These are phyloP conservation scores for Pythium diclinum DNA, from an alignment of 352 stramenopile species.

Conservation along the genomic window DNA sequence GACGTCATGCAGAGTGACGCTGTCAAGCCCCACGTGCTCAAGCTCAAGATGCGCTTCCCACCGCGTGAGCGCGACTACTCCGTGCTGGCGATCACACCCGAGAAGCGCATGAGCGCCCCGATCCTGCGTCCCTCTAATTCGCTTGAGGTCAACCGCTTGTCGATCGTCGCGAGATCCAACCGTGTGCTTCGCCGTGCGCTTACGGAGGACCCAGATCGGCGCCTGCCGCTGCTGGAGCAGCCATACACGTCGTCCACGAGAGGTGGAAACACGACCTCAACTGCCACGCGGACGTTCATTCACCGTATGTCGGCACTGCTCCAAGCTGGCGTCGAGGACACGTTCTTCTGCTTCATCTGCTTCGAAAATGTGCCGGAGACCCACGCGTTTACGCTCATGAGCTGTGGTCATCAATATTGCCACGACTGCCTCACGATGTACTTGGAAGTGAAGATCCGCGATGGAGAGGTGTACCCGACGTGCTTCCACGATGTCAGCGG, in stretches of 20 bases:
- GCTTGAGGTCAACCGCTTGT: background rate
- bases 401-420: constrained; percentile 70
- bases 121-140: constrained; percentile 11
- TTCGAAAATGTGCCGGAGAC: constrained; percentile 54
- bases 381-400: constrained; percentile 35
- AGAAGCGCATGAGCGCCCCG: constrained; percentile 14
- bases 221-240: constrained; percentile 16
- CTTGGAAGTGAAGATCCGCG: constrained; percentile 56
- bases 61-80: background rate
- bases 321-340: constrained; percentile 37
- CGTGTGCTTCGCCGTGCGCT: constrained; percentile 13
- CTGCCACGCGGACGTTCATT: constrained; percentile 11
- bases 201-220: constrained; percentile 10
- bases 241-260: constrained; percentile 1
- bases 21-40: constrained; percentile 5
- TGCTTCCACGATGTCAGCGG: constrained; percentile 54
- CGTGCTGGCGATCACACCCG: background rate
- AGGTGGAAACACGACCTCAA: background rate
- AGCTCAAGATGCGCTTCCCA: constrained; percentile 11
- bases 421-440: constrained; percentile 29
- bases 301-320: constrained; percentile 14
- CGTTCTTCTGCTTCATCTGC: constrained; percentile 76
- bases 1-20: background rate
- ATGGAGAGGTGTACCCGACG: constrained; percentile 65
- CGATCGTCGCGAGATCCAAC: background rate